These are phyloP conservation scores for Grosmannia penicillata DNA, from an alignment of 2,329 filamentous ascomycete species.

Conservation along the genomic window DNA sequence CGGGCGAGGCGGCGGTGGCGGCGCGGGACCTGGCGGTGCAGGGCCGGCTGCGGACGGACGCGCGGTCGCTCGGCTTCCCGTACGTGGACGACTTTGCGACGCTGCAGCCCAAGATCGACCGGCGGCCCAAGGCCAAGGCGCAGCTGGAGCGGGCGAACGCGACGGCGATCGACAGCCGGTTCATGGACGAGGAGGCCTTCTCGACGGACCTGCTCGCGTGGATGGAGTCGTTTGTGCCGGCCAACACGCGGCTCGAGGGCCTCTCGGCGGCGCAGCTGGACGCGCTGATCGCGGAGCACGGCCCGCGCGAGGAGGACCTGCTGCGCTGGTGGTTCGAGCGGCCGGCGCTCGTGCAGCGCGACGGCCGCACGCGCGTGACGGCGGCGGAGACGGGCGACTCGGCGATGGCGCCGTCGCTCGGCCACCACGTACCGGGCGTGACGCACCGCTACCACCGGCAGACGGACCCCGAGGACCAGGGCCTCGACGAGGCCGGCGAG, in stretches of 20 bases:
- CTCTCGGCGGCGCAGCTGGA: conserved; percentile 12
- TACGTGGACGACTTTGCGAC: conserved; percentile 75
- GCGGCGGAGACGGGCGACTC: conserved; percentile 20
- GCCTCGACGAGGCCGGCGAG: conserved; percentile 32
- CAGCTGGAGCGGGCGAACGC: background rate
- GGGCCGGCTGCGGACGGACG: conserved; percentile 56
- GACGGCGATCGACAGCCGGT: conserved; percentile 32
- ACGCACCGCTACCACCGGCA: conserved; percentile 32
- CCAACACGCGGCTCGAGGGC: conserved; percentile 13
- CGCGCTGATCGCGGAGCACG: conserved; percentile 16
- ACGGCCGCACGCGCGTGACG: conserved; percentile 10
- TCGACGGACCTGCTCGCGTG: conserved; percentile 38
- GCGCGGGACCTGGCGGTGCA: conserved; percentile 60
- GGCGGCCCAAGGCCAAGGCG: conserved; percentile 35
- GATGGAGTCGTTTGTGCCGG: conserved; percentile 20
- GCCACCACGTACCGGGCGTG: conserved; percentile 35
- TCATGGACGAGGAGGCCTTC: conserved; percentile 49
- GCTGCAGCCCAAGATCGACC: conserved; percentile 66
- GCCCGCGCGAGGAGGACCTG: conserved; percentile 15
- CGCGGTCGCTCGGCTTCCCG: conserved; percentile 42
- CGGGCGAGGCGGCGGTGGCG: conserved; percentile 64
- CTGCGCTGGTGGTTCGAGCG: conserved; percentile 20
- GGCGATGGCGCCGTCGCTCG: conserved; percentile 34
- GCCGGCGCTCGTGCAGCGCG: conserved; percentile 19
- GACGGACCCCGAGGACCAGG: conserved; percentile 33